phyloP scores from a whole-genome alignment of 1,284 basidiomycete species.

The Trichosporon inkin region DNA sequence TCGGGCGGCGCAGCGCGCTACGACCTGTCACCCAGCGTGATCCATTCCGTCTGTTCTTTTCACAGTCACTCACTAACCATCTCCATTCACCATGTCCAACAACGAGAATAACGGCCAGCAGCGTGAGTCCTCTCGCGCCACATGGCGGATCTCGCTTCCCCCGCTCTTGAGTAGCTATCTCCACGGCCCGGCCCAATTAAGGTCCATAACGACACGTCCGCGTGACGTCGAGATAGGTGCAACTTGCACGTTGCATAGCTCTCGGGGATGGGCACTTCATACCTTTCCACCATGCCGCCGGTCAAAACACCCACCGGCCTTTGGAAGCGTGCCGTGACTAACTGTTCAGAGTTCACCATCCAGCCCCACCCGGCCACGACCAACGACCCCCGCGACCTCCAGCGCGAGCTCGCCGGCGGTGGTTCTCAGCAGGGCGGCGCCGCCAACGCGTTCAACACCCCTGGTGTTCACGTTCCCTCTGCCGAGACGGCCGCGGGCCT shows the following conservation, averaged over 20 bases:
- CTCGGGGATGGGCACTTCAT: background rate
- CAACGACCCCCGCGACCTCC: constrained; percentile 50
- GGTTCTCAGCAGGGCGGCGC: constrained; percentile 36
- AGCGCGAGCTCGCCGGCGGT: constrained; percentile 26
- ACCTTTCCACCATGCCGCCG: background rate
- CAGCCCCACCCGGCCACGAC: constrained; percentile 52
- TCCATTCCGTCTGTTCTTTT: background rate
- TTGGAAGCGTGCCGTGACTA: background rate
- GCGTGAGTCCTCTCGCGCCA: constrained; percentile 26
- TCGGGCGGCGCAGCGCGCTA: background rate
- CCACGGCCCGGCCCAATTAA: background rate
- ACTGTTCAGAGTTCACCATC: constrained; percentile 43
- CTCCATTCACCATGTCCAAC: constrained; percentile 22
- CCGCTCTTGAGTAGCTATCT: background rate
- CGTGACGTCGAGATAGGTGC: too few relatives aligned
- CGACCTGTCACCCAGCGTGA: background rate
- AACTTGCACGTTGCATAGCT: background rate
- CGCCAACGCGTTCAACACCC: constrained; percentile 43
- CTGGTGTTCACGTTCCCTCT: constrained; percentile 40
- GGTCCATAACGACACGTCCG: too few relatives aligned
- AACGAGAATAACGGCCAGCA: constrained; percentile 29
- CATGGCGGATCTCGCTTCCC: background rate
- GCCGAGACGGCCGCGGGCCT: constrained; percentile 39
- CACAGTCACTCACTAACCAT: background rate
- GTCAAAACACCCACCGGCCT: background rate